Percentiles rank a stretch among this genome's conserved stretches.
Evolutionary conservation across 768 basidiomycete species (phyloP).

Genomic region (Cystobasidium onofrii): DNA sequence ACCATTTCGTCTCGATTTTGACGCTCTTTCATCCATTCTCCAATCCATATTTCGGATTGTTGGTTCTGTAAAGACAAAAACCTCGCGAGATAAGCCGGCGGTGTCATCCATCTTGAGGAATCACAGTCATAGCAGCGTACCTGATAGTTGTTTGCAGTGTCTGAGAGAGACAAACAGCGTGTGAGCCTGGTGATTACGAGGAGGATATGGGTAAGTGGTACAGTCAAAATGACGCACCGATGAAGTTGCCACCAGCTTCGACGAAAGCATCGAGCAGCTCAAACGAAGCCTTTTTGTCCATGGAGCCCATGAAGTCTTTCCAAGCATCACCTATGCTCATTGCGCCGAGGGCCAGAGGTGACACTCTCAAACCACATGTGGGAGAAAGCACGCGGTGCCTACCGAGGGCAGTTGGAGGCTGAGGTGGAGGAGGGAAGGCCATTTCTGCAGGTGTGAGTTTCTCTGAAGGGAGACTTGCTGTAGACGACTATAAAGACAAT

Average conservation of each 20-base stretch:
- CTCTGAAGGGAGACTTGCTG: not conserved
- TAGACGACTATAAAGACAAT: too few species aligned
- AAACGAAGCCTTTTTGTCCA: constrained; percentile 50
- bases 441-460: not conserved
- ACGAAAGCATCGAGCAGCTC: constrained; percentile 51
- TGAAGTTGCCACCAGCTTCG: constrained; percentile 52
- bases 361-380: constrained; percentile 50
- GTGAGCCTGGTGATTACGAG: not conserved
- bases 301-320: constrained; percentile 45
- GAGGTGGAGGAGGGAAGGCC: constrained; percentile 8
- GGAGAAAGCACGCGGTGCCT: constrained; percentile 45
- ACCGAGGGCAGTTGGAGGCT: constrained; percentile 40
- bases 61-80: constrained; percentile 50
- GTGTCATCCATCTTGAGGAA: too few species aligned
- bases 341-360: constrained; percentile 50
- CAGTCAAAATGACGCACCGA: constrained; percentile 40
- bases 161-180: not conserved
- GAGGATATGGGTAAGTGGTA: not conserved
- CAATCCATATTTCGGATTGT: constrained; percentile 54
- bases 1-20: constrained; percentile 51
- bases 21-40: constrained; percentile 51
- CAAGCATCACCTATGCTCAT: constrained; percentile 29
- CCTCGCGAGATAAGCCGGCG: too few species aligned
- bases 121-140: constrained; percentile 8
- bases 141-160: constrained; percentile 51